Evolutionary conservation across 495 filamentous ascomycete species (phyloP), one percentile per base, ranked within the genome.

Genomic region (Neurospora sublineolata): DNA sequence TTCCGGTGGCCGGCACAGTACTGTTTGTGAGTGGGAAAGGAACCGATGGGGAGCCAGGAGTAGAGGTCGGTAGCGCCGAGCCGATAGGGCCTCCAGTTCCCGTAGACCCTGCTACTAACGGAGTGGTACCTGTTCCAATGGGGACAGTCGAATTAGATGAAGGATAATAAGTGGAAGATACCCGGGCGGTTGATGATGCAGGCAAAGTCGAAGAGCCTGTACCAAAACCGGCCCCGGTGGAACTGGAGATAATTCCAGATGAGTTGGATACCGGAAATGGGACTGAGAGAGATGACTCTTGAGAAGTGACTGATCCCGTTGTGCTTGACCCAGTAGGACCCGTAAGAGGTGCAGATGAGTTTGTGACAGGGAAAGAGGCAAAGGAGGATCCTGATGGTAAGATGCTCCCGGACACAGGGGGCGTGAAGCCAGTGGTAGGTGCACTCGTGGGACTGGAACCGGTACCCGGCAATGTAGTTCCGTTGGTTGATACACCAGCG

Each of bases 351-450:
- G 39, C 69, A 11, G 74, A 77, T 27, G 75, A 73, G 69, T 78
- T 80, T 23, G 69, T 72, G 0, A 76, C 52, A 6, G 76, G 71
- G 58, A 74, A 76, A 12, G 74, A 73, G 30, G 64, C 41, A 37
- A 74, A 70, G 11, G 58, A 60, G 23, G 46, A 64, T 42, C 40
- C 37, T 12, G 70, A 27, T 30, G 58, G 30, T 36, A 44, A 4
- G 3, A 70, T 64, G n/a, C 36, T 60, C 9, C 37, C 68, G 27
- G 10, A 39, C 20, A 64, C 30, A 37, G 27, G 42, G 37, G 72
- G 23, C n/a, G 69, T 41, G 14, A 23, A 20, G 23, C 69, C 42
- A 44, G 33, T 33, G 20, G 33, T 23, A 30, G 9, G 11, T 36
- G 44, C 67, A 37, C 14, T 67, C n/a, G 58, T 33, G 27, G 38